Conservation (phyloP, 345 rosid species). For the Sapria himalayana region DNA sequence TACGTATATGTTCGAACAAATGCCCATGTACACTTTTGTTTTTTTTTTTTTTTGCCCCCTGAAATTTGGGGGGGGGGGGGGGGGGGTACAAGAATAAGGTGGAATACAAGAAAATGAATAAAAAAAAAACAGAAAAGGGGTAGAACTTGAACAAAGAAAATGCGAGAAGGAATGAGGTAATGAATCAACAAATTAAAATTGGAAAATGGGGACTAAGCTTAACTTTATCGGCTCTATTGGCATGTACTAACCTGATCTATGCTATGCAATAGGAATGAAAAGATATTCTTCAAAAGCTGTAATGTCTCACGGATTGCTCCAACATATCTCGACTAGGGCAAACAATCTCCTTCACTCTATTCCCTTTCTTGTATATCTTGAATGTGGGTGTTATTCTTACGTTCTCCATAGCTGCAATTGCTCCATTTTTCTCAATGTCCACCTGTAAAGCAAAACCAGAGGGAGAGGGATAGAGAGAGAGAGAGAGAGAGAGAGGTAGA, state of each 20-base stretch:
- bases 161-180: conserved; percentile 36
- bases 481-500: too few species aligned
- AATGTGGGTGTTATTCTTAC: conserved; percentile 85
- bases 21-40: too few species aligned
- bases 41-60: too few species aligned
- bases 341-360: conserved; percentile 67
- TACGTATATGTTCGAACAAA: too few species aligned
- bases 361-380: conserved; percentile 80
- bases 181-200: conserved; percentile 36
- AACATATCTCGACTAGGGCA: conserved; percentile 75
- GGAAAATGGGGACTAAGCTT: conserved; percentile 30
- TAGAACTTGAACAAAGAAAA: conserved; percentile 14
- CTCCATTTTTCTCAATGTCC: conserved; percentile 37
- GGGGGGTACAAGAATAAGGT: conserved; percentile 23
- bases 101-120: conserved; percentile 19
- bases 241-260: conserved; percentile 22
- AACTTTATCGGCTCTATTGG: conserved; percentile 25
- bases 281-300: conserved; percentile 60
- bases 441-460: conserved; percentile 25
- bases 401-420: conserved; percentile 43
- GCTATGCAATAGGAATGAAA: too few species aligned
- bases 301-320: conserved; percentile 91
- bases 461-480: too few species aligned
- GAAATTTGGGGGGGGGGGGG: too few species aligned
- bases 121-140: conserved; percentile 3